A percentile compares a stretch with the other conserved stretches of the same genome.
These are phyloP conservation scores for Pigoraptor vietnamica DNA, from an alignment of 78 protist genomes.

Conservation along the genomic window DNA sequence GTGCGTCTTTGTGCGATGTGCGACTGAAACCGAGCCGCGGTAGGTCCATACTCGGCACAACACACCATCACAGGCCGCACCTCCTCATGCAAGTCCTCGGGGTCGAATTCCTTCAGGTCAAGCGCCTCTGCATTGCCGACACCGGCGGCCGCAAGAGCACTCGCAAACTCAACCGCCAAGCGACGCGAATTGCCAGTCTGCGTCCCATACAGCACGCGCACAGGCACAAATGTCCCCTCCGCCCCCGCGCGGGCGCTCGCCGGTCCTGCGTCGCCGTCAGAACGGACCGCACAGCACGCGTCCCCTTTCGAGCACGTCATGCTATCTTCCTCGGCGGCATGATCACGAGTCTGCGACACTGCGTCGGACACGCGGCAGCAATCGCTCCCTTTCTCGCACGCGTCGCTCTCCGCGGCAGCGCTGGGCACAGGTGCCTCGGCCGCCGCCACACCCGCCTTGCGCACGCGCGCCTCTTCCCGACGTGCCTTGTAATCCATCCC, in stretches of 20 bases:
- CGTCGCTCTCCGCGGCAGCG: background rate
- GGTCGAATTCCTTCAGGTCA: background rate
- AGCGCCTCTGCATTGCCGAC: background rate
- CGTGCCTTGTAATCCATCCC: background rate
- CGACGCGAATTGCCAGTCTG: background rate
- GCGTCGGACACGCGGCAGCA: background rate
- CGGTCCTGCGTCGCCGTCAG: too few relatives aligned
- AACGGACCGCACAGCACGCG: background rate
- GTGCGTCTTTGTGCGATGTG: too few relatives aligned
- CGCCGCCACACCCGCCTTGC: background rate
- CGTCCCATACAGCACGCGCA: background rate
- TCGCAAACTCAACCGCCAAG: background rate
- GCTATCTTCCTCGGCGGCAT: background rate
- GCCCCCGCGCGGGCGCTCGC: background rate
- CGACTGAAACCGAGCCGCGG: too few relatives aligned
- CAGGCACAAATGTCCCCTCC: background rate
- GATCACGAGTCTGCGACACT: too few relatives aligned
- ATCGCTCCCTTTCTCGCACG: background rate
- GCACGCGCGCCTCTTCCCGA: background rate
- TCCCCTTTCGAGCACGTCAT: background rate
- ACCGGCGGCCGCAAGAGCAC: background rate
- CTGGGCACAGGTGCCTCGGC: background rate
- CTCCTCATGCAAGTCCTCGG: constrained; percentile 1
- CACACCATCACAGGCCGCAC: too few relatives aligned
- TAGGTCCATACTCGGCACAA: too few relatives aligned